Percentiles rank a stretch among this genome's conserved stretches.
phyloP scores from a whole-genome alignment of 2,329 filamentous ascomycete species.

The Pseudogymnoascus sp. region DNA sequence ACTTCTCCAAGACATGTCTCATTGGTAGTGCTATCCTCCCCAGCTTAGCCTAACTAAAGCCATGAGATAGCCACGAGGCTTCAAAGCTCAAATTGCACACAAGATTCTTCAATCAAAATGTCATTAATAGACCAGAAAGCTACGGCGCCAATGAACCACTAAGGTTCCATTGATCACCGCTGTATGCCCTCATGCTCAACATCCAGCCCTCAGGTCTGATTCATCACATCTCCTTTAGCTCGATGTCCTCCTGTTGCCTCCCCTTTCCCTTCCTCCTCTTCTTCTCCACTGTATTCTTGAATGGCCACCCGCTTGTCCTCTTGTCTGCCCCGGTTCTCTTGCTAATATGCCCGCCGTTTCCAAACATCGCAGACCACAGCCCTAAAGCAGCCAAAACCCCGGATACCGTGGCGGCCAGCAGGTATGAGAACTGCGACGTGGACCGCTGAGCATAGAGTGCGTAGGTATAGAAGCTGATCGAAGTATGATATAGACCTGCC shows the following conservation, averaged over 20 bases:
- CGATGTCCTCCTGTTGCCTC: neutral
- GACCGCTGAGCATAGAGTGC: slow-evolving; percentile 41
- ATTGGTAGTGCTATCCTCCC: neutral
- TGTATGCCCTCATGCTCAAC: neutral
- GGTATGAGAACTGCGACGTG: slow-evolving; percentile 42
- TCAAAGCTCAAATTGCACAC: neutral
- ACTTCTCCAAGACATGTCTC: neutral
- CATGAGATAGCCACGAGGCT: neutral
- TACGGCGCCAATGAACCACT: neutral
- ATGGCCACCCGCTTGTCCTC: slow-evolving; percentile 57
- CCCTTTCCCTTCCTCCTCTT: slow-evolving; percentile 20
- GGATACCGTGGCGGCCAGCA: slow-evolving; percentile 43
- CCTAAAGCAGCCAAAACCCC: slow-evolving; percentile 45
- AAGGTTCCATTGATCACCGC: neutral
- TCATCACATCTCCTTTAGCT: slow-evolving; percentile 1
- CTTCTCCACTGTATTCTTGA: slow-evolving; percentile 45
- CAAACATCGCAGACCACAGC: slow-evolving; percentile 46
- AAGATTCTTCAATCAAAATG: neutral
- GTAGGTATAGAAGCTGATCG: slow-evolving; percentile 51
- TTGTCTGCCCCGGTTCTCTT: slow-evolving; percentile 59
- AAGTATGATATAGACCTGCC: slow-evolving; percentile 49
- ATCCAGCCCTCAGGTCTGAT: neutral
- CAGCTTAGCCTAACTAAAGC: neutral
- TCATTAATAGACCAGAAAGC: neutral
- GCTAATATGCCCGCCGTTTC: slow-evolving; percentile 48